phyloP scores from a whole-genome alignment of 148 eudicot genomes.

The Fagopyrum homotropicum region DNA sequence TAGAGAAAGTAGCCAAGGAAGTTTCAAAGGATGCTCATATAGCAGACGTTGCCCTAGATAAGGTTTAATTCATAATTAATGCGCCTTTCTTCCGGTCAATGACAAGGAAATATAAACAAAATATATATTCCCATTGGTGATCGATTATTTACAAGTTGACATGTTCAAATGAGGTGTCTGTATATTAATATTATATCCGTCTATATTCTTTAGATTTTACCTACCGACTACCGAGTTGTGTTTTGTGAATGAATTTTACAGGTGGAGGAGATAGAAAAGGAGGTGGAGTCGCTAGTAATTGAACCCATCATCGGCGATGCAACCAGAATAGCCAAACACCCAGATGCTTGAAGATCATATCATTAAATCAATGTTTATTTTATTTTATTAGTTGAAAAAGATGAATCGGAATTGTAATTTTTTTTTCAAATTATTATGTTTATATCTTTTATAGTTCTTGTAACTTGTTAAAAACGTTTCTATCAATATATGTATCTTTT shows the following conservation, averaged over 20 bases:
- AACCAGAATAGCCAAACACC: not conserved
- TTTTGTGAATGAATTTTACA: not conserved
- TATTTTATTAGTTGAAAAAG: not conserved
- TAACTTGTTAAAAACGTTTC: too few relatives aligned
- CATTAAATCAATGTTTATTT: not conserved
- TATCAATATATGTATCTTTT: too few relatives aligned
- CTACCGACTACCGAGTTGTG: not conserved
- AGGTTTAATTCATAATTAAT: conserved; percentile 2
- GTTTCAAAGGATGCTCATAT: conserved; percentile 19
- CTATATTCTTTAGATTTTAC: too few relatives aligned
- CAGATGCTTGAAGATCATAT: not conserved
- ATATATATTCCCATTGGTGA: not conserved
- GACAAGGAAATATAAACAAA: not conserved
- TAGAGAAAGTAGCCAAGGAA: conserved; percentile 17
- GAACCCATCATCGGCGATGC: not conserved
- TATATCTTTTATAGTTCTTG: too few relatives aligned
- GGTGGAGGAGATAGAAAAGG: conserved; percentile 1
- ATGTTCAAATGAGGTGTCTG: not conserved
- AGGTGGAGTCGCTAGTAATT: not conserved
- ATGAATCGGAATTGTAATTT: not conserved
- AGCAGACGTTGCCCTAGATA: conserved; percentile 14
- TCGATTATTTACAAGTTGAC: not conserved
- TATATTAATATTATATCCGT: not conserved
- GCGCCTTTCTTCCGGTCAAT: conserved; percentile 8
- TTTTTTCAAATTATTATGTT: not conserved